Conservation (phyloP, 305 asterid genomes). For the Fraxinus nigra region DNA sequence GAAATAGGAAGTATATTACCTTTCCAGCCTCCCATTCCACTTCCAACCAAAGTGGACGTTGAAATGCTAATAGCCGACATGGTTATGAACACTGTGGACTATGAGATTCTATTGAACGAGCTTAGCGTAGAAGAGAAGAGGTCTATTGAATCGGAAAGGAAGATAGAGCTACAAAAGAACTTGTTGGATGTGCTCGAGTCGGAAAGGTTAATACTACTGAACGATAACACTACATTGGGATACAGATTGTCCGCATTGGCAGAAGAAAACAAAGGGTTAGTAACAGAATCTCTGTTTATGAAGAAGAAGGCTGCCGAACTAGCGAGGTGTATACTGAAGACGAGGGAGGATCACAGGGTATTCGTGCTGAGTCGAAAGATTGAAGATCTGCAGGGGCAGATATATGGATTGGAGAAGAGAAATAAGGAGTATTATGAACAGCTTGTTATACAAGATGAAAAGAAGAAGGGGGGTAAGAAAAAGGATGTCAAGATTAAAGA, state of each 20-base stretch:
- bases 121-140: constrained; percentile 48
- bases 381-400: constrained; percentile 75
- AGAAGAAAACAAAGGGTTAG: constrained; percentile 66
- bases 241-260: constrained; percentile 52
- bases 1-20: constrained; percentile 68
- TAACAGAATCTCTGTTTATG: constrained; percentile 52
- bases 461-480: constrained; percentile 21
- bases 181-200: constrained; percentile 72
- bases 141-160: constrained; percentile 56
- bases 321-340: constrained; percentile 59
- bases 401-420: constrained; percentile 68
- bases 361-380: constrained; percentile 63
- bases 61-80: constrained; percentile 65
- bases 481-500: constrained; percentile 34
- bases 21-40: constrained; percentile 38
- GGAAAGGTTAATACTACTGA: constrained; percentile 63
- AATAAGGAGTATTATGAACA: constrained; percentile 65
- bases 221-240: constrained; percentile 58
- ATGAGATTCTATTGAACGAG: constrained; percentile 55
- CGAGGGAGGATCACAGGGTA: constrained; percentile 69
- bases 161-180: constrained; percentile 79
- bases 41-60: constrained; percentile 32
- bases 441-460: constrained; percentile 43
- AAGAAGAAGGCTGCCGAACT: constrained; percentile 75
- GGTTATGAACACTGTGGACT: constrained; percentile 67